These are phyloP conservation scores for Didymella keratinophila DNA, from an alignment of 2,329 filamentous ascomycete species.

Conservation along the genomic window DNA sequence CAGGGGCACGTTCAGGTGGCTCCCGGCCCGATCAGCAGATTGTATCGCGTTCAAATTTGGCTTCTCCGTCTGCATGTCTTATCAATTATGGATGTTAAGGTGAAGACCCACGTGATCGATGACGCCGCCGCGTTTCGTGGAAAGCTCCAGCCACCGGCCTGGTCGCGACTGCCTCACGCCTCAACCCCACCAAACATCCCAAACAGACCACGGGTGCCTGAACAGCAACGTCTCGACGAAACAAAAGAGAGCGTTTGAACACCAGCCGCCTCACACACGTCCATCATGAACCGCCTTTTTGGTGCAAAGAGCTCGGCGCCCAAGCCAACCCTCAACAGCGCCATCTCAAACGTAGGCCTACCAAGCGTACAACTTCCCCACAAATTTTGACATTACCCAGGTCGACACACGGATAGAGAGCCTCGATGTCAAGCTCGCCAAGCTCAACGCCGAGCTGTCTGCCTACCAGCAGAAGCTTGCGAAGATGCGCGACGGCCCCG, in stretches of 20 bases:
- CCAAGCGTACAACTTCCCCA: conserved; percentile 6
- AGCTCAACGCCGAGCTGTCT: conserved; percentile 87
- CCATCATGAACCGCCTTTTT: conserved; percentile 92
- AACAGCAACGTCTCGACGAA: neutral
- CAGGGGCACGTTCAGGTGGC: conserved; percentile 18
- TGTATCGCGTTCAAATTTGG: neutral
- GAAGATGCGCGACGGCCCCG: conserved; percentile 95
- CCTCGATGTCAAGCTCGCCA: conserved; percentile 93
- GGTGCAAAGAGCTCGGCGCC: conserved; percentile 85
- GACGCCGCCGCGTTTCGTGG: conserved; percentile 14
- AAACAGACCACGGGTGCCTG: neutral
- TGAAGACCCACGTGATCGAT: conserved; percentile 17
- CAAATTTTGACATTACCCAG: conserved; percentile 53
- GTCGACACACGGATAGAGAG: conserved; percentile 82
- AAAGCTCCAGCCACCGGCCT: conserved; percentile 21
- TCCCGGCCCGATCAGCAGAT: conserved; percentile 11
- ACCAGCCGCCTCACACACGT: neutral
- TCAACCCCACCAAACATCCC: conserved; percentile 18
- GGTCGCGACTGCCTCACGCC: conserved; percentile 20
- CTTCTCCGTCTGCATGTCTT: neutral
- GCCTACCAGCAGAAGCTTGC: conserved; percentile 86
- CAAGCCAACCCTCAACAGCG: conserved; percentile 85
- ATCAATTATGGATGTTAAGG: neutral
- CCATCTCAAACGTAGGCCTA: conserved; percentile 76
- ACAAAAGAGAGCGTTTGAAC: too few relatives aligned